Conservation (phyloP, 2,329 filamentous ascomycete species). For the Pestalotiopsis sp. region DNA sequence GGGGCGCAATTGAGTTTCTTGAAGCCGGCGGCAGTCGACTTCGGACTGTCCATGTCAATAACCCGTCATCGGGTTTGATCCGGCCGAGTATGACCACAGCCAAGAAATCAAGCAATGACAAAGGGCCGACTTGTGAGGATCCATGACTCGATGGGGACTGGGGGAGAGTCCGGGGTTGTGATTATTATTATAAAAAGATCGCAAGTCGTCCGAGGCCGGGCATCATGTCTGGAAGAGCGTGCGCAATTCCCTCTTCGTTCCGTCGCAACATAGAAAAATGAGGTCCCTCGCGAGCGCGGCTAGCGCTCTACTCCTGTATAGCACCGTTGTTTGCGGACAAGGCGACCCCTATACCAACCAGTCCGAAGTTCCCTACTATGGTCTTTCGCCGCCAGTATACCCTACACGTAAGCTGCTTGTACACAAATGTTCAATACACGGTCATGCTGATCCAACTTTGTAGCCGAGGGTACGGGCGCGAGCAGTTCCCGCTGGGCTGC, state of each 20-base stretch:
- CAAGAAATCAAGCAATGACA: neutral
- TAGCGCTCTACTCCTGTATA: neutral
- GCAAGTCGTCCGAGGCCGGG: neutral
- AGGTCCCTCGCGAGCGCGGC: neutral
- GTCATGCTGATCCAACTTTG: neutral
- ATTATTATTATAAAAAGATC: neutral
- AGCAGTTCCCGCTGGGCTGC: conserved; percentile 64
- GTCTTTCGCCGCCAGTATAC: conserved; percentile 70
- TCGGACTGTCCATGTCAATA: neutral
- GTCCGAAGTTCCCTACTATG: conserved; percentile 31
- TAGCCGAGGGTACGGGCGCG: conserved; percentile 58
- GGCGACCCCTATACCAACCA: neutral
- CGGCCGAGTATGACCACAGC: neutral
- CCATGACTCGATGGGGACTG: neutral
- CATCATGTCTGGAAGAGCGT: neutral
- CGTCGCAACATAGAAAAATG: neutral
- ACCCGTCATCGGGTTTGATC: neutral
- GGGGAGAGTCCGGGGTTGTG: neutral
- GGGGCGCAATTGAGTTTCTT: neutral
- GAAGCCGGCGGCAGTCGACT: neutral
- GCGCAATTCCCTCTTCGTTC: neutral
- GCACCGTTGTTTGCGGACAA: neutral
- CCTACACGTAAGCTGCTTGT: conserved; percentile 60
- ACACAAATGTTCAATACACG: no score
- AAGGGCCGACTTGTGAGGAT: neutral